Conservation (phyloP, 2,329 filamentous ascomycete genomes). For the Pyrenochaeta sp. region DNA sequence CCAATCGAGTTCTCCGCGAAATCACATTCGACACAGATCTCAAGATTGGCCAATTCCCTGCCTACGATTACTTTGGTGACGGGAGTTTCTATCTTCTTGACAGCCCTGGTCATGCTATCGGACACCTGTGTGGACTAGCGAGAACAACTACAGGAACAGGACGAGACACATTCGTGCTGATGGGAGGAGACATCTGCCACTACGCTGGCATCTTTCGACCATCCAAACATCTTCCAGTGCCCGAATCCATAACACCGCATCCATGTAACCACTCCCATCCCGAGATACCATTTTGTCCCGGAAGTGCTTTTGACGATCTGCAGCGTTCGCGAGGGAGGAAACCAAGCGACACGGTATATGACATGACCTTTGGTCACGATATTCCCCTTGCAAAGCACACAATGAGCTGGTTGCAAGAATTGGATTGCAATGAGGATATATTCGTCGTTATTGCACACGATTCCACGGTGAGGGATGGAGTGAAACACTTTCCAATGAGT, state of each 20-base stretch:
- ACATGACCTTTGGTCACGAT: slow-evolving; percentile 27
- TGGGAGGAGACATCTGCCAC: slow-evolving; percentile 40
- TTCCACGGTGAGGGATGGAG: slow-evolving; percentile 30
- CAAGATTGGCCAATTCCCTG: slow-evolving; percentile 56
- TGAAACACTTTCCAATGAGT: slow-evolving; percentile 33
- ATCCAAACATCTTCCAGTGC: slow-evolving; percentile 28
- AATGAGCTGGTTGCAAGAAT: slow-evolving; percentile 27
- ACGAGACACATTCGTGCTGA: slow-evolving; percentile 32
- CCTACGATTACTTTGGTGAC: slow-evolving; percentile 65
- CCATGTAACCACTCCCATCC: slow-evolving; percentile 15
- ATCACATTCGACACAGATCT: slow-evolving; percentile 24
- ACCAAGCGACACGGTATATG: slow-evolving; percentile 18
- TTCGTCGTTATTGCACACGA: slow-evolving; percentile 43
- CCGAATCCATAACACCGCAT: slow-evolving; percentile 26
- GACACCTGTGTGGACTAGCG: slow-evolving; percentile 61
- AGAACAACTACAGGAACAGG: slow-evolving; percentile 42
- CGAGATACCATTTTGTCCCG: slow-evolving; percentile 22
- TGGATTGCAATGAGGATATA: slow-evolving; percentile 32
- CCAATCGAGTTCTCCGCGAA: slow-evolving; percentile 31
- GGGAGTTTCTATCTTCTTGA: slow-evolving; percentile 65
- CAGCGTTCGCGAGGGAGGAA: slow-evolving; percentile 19
- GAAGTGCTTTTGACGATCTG: slow-evolving; percentile 27
- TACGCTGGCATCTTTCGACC: slow-evolving; percentile 38
- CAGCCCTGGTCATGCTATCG: slow-evolving; percentile 62
- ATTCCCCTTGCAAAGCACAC: slow-evolving; percentile 31